Conservation (phyloP, 768 basidiomycete species). For the Suillus subaureus region DNA sequence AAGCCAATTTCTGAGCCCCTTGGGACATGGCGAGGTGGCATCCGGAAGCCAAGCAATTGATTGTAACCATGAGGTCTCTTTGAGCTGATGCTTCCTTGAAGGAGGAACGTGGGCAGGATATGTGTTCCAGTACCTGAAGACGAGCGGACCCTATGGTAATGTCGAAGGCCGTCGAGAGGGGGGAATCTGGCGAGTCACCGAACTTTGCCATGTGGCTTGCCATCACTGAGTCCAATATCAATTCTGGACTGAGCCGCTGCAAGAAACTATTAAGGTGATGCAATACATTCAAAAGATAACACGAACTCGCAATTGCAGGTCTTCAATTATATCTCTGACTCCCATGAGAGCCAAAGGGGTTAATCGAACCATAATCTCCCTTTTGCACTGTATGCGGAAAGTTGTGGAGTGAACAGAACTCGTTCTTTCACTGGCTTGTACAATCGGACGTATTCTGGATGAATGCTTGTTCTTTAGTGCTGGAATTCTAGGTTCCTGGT, state of each 20-base stretch:
- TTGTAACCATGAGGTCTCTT: neutral
- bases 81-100: neutral
- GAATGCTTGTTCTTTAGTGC: neutral
- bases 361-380: slow-evolving; percentile 43
- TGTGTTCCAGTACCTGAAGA: slow-evolving; percentile 51
- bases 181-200: slow-evolving; percentile 23
- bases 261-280: slow-evolving; percentile 9
- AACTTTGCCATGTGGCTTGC: slow-evolving; percentile 39
- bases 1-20: neutral
- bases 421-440: neutral
- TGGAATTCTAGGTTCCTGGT: neutral
- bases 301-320: slow-evolving; percentile 49
- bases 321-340: slow-evolving; percentile 47
- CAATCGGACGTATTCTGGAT: neutral
- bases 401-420: neutral
- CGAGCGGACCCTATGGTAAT: slow-evolving; percentile 41
- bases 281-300: neutral
- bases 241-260: slow-evolving; percentile 40
- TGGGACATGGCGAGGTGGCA: neutral
- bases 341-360: slow-evolving; percentile 58
- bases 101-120: slow-evolving; percentile 18
- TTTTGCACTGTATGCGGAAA: slow-evolving; percentile 7
- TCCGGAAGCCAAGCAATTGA: slow-evolving; percentile 3
- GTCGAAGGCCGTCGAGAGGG: slow-evolving; percentile 40
- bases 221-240: slow-evolving; percentile 45